These are phyloP conservation scores for Trichophyton schoenleinii DNA, from an alignment of 2,329 filamentous ascomycete genomes.

Conservation along the genomic window DNA sequence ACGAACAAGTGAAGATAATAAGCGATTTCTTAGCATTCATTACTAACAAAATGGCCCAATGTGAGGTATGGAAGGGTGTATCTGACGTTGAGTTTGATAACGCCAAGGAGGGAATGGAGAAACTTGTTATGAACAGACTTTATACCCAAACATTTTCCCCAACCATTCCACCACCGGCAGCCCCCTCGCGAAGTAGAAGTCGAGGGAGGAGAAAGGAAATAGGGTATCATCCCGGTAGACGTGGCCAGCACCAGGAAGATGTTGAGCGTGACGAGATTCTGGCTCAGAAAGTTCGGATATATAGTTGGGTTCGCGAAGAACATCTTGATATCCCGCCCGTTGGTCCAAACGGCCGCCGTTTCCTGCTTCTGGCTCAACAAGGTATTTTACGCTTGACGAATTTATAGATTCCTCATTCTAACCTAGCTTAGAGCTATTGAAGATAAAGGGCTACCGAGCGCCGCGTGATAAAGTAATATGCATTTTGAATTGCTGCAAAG, in stretches of 20 bases:
- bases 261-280: constrained; percentile 94
- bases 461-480: constrained; percentile 97
- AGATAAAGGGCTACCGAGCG: constrained; percentile 95
- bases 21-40: constrained; percentile 94
- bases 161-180: constrained; percentile 62
- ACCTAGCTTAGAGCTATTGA: constrained; percentile 58
- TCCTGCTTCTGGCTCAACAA: constrained; percentile 79
- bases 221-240: constrained; percentile 68
- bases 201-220: constrained; percentile 56
- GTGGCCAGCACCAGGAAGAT: constrained; percentile 94
- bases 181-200: constrained; percentile 45
- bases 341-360: constrained; percentile 74
- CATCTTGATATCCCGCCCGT: constrained; percentile 85
- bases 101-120: constrained; percentile 97
- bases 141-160: constrained; percentile 96
- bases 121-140: constrained; percentile 94
- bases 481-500: constrained; percentile 96
- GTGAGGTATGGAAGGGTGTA: constrained; percentile 91
- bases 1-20: constrained; percentile 98
- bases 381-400: constrained; percentile 36
- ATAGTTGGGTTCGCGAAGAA: constrained; percentile 84
- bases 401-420: not conserved
- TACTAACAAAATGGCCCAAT: constrained; percentile 93
- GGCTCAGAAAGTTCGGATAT: constrained; percentile 91
- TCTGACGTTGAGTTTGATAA: constrained; percentile 98